Conservation (phyloP, 805 yeast genomes). For the Brettanomyces custersianus region DNA sequence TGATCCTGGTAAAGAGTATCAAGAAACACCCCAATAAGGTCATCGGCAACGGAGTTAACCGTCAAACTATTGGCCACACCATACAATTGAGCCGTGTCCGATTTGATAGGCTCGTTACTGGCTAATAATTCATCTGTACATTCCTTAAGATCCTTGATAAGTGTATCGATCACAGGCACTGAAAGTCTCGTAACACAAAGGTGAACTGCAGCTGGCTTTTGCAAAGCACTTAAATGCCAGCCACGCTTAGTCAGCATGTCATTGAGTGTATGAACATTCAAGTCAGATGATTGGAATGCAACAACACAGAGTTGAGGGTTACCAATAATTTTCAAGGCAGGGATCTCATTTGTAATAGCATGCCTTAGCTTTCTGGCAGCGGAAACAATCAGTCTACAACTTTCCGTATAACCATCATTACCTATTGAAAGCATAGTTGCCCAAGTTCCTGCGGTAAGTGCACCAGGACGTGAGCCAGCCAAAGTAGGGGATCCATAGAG, state of each 20-base stretch:
- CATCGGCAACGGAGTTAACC: slow-evolving; percentile 78
- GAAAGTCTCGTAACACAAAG: slow-evolving; percentile 78
- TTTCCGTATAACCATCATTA: slow-evolving; percentile 64
- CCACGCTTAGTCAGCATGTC: slow-evolving; percentile 61
- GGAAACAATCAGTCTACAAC: slow-evolving; percentile 57
- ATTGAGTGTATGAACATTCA: slow-evolving; percentile 72
- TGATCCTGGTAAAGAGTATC: slow-evolving; percentile 64
- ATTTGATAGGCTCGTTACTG: slow-evolving; percentile 13
- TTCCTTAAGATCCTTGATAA: slow-evolving; percentile 42
- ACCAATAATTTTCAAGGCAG: slow-evolving; percentile 65
- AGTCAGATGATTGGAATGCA: slow-evolving; percentile 53
- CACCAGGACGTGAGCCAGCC: slow-evolving; percentile 97
- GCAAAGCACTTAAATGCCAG: slow-evolving; percentile 87
- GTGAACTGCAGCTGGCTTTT: slow-evolving; percentile 86
- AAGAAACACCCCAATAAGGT: slow-evolving; percentile 68
- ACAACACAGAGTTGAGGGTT: slow-evolving; percentile 81
- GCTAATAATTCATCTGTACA: slow-evolving; percentile 32
- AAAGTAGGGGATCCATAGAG: slow-evolving; percentile 92
- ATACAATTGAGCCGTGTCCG: slow-evolving; percentile 80
- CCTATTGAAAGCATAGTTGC: slow-evolving; percentile 83
- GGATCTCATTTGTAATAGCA: slow-evolving; percentile 35
- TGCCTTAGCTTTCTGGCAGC: slow-evolving; percentile 52
- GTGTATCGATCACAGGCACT: slow-evolving; percentile 48
- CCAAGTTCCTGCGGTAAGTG: slow-evolving; percentile 97
- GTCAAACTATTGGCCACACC: slow-evolving; percentile 92